Conservation (phyloP, 2,329 filamentous ascomycete species). For the Tolypocladium inflatum region DNA sequence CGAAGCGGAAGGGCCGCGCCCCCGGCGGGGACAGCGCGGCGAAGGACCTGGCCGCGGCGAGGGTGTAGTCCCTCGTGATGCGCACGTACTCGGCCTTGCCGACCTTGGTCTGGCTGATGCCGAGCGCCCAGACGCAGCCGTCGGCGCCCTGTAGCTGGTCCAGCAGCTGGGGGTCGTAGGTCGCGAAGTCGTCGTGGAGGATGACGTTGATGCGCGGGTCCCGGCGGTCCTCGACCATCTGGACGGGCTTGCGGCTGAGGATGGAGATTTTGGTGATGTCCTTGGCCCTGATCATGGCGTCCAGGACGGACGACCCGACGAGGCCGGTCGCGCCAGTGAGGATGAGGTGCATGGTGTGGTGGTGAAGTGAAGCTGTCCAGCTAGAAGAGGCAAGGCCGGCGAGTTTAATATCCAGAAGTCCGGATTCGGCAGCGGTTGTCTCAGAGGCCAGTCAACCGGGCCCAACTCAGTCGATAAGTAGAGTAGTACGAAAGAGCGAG, state of each 20-base stretch:
- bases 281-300: slow-evolving; percentile 46
- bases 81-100: slow-evolving; percentile 55
- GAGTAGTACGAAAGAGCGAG: too few species aligned
- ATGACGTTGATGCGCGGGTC: slow-evolving; percentile 57
- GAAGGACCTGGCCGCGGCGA: slow-evolving; percentile 55
- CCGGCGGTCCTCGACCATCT: slow-evolving; percentile 45
- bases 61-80: slow-evolving; percentile 58
- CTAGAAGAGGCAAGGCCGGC: background rate
- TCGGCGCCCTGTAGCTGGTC: slow-evolving; percentile 51
- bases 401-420: too few species aligned
- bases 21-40: slow-evolving; percentile 29
- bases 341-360: slow-evolving; percentile 44
- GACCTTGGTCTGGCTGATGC: slow-evolving; percentile 52
- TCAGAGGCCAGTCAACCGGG: too few species aligned
- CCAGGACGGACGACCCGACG: slow-evolving; percentile 50
- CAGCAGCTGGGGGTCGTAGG: slow-evolving; percentile 49
- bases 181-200: slow-evolving; percentile 55
- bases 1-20: slow-evolving; percentile 52
- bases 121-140: slow-evolving; percentile 66
- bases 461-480: too few species aligned
- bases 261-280: slow-evolving; percentile 58
- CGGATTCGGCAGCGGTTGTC: background rate
- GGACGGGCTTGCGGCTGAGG: slow-evolving; percentile 54
- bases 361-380: background rate
- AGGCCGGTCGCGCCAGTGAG: slow-evolving; percentile 61